A percentile compares a stretch with the other conserved stretches of the same genome.
These are phyloP conservation scores for Tirmania nivea DNA, from an alignment of 495 filamentous ascomycete genomes.

Conservation along the genomic window DNA sequence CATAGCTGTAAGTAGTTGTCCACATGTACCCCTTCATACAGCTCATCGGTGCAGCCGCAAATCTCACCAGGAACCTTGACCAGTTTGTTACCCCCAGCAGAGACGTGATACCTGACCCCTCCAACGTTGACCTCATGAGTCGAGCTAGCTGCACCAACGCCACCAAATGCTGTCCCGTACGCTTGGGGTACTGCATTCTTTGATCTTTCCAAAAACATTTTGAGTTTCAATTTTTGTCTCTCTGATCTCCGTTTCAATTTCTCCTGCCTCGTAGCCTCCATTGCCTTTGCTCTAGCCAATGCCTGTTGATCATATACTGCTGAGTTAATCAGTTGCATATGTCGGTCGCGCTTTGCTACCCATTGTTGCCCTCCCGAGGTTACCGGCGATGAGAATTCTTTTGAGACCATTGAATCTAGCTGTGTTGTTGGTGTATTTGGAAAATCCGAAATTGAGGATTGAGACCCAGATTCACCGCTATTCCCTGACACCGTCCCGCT, in stretches of 20 bases:
- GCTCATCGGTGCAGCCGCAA: background rate
- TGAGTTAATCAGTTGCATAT: conserved; percentile 75
- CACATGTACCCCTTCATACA: conserved; percentile 2
- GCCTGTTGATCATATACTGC: conserved; percentile 58
- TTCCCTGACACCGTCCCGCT: conserved; percentile 11
- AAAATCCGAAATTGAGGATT: no score
- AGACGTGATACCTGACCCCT: conserved; percentile 54
- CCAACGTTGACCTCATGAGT: conserved; percentile 51
- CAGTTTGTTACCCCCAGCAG: conserved; percentile 67
- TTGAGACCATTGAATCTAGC: no score
- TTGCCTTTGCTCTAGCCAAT: conserved; percentile 46
- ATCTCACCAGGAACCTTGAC: conserved; percentile 48
- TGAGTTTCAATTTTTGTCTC: conserved; percentile 39
- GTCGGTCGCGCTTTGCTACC: conserved; percentile 62
- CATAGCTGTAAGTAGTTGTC: conserved; percentile 3
- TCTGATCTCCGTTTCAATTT: conserved; percentile 37
- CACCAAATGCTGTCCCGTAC: background rate
- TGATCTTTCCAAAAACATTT: conserved; percentile 22
- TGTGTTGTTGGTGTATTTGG: no score
- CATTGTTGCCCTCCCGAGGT: conserved; percentile 28
- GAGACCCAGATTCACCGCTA: no score
- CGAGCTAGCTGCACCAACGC: conserved; percentile 11
- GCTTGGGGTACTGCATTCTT: background rate
- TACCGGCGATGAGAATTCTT: conserved; percentile 7
- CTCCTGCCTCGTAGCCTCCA: conserved; percentile 45